phyloP scores from a whole-genome alignment of 805 yeast genomes.

The Candida pseudofarinosa region DNA sequence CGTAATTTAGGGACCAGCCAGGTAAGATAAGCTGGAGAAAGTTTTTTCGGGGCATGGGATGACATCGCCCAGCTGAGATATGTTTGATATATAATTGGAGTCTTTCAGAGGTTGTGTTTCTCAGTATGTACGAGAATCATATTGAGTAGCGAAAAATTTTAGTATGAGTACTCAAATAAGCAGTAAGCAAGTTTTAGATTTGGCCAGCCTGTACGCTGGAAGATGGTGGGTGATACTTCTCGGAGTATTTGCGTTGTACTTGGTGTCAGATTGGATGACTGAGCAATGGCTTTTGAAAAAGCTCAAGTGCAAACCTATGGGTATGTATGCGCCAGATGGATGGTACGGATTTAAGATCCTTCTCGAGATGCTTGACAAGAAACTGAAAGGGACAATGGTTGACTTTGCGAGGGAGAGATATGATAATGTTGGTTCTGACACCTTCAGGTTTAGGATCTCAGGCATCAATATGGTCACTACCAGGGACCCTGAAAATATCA shows the following conservation, averaged over 20 bases:
- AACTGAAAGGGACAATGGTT: conserved; percentile 11
- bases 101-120: too few species aligned
- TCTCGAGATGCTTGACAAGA: conserved; percentile 6
- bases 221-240: background rate
- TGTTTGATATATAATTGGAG: too few species aligned
- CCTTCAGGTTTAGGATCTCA: conserved; percentile 4
- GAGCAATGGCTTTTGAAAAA: background rate
- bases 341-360: conserved; percentile 11
- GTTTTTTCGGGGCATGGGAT: background rate
- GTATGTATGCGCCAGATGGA: conserved; percentile 2
- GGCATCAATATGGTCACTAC: conserved; percentile 15
- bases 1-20: background rate
- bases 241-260: background rate
- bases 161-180: background rate
- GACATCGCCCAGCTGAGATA: background rate
- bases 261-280: background rate
- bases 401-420: conserved; percentile 11
- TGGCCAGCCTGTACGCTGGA: background rate
- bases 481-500: conserved; percentile 37
- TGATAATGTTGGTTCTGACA: conserved; percentile 4
- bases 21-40: background rate
- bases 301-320: conserved; percentile 1
- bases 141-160: too few species aligned
- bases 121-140: too few species aligned
- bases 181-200: background rate